Evolutionary conservation across 345 rosid genomes (phyloP), one percentile per base, ranked within the genome.

Genomic region (Syzygium oleosum): DNA sequence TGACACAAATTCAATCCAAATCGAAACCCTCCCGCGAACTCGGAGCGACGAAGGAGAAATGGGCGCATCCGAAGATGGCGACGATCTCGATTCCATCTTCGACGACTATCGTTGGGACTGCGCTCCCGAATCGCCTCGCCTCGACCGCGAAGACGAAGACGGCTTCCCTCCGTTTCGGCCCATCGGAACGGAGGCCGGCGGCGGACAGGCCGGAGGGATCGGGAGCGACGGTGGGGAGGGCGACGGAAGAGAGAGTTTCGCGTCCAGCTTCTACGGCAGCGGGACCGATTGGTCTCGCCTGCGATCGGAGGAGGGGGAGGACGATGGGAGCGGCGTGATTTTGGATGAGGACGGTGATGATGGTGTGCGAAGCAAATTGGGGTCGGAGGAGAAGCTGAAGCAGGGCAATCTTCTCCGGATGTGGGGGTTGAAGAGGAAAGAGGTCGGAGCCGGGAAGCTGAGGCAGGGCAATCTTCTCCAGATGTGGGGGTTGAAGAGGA

Each of bases 251-350:
- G 88, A 53, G 93, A 91, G 94, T 87, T 94, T 95, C 90, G 93
- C 95, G n/a, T 91, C 94, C 38, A 94, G 93, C 83, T 96, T 96
- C 91, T 94, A 94, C 51, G 91, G 93, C 78, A 86, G 91, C 43
- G 98, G 98, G 52, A 88, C 92, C 14, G 95, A 95, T 88, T 96
- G 95, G 94, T 95, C 95, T 31, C 90, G 90, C 88, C 89, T 96
- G 87, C 58, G 87, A 78, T 22, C 34, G 86, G 51, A 46, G 86
- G 22, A 21, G 87, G 29, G 7, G 84, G 88, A 87, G 49, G 85
- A 68, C 31, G 90, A 86, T 29, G 56, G 79, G 84, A 84, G 79
- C n/a, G 34, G 63, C 43, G 51, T 19, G 49, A 15, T 11, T 73
- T 63, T 25, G 13, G 41, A 46, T 13, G 77, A 77, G 3, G 65